Conservation (phyloP, 2,329 filamentous ascomycete species). For the Sclerotinia sclerotiorum region DNA sequence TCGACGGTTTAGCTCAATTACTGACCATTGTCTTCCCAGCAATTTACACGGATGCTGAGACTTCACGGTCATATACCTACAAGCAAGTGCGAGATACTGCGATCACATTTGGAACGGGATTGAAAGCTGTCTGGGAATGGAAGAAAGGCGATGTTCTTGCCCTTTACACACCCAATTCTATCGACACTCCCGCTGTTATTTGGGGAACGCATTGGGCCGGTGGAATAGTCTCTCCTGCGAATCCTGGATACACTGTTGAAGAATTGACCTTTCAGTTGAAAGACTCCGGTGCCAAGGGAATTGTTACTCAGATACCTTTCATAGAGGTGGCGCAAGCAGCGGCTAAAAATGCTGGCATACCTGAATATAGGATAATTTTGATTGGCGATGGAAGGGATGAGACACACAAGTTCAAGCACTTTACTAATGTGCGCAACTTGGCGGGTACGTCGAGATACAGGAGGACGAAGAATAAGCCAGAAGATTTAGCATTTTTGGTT, state of each 20-base stretch:
- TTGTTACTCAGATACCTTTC: constrained; percentile 71
- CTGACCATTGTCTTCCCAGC: constrained; percentile 49
- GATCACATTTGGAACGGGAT: constrained; percentile 74
- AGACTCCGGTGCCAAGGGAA: constrained; percentile 70
- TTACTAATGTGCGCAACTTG: constrained; percentile 66
- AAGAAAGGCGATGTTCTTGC: constrained; percentile 79
- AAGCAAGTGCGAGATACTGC: constrained; percentile 64
- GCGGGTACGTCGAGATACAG: constrained; percentile 58
- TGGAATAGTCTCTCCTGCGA: constrained; percentile 78
- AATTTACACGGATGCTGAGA: constrained; percentile 75
- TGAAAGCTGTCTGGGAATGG: constrained; percentile 75
- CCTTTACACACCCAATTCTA: constrained; percentile 80
- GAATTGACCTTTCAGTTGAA: constrained; percentile 84
- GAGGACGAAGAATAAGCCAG: constrained; percentile 63
- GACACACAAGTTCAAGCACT: constrained; percentile 64
- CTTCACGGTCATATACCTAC: constrained; percentile 68
- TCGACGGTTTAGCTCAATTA: neutral
- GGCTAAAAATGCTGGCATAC: constrained; percentile 67
- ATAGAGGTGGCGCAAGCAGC: constrained; percentile 66
- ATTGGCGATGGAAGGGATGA: constrained; percentile 69
- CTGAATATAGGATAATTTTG: constrained; percentile 70
- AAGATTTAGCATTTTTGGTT: constrained; percentile 79
- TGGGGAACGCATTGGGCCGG: constrained; percentile 84
- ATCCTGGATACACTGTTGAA: constrained; percentile 79
- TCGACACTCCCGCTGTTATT: constrained; percentile 76